phyloP scores from a whole-genome alignment of 805 yeast genomes.

The Limtongia smithiae region DNA sequence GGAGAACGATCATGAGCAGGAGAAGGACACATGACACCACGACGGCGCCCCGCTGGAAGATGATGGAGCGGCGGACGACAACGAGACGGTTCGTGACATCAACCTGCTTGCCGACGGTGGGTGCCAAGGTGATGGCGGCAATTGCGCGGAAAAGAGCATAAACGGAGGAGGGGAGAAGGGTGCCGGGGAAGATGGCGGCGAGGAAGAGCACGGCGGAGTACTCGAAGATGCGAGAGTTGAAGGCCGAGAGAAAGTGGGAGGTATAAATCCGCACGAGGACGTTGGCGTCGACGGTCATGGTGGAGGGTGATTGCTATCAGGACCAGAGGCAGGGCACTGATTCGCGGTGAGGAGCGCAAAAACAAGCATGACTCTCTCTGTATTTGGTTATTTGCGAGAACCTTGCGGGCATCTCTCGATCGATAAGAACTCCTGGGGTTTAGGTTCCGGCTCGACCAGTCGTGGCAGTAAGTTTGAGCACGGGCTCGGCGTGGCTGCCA shows the following conservation, averaged over 20 bases:
- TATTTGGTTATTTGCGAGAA: too few relatives aligned
- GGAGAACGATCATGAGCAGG: conserved; percentile 22
- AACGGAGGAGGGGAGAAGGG: conserved; percentile 39
- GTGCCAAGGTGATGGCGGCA: conserved; percentile 36
- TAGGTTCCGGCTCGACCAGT: too few relatives aligned
- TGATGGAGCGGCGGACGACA: conserved; percentile 39
- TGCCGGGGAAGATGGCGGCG: conserved; percentile 38
- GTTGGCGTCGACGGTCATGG: conserved; percentile 8
- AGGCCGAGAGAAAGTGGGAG: conserved; percentile 41
- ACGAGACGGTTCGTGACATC: conserved; percentile 35
- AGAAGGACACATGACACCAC: conserved; percentile 32
- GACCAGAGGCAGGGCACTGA: too few relatives aligned
- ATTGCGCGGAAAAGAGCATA: conserved; percentile 38
- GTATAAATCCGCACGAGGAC: conserved; percentile 23
- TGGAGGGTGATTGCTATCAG: not conserved
- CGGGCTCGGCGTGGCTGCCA: too few relatives aligned
- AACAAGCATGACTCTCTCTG: too few relatives aligned
- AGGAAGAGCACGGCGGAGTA: conserved; percentile 41
- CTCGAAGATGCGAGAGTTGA: conserved; percentile 44
- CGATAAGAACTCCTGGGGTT: too few relatives aligned
- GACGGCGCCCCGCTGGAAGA: conserved; percentile 37
- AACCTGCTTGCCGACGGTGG: conserved; percentile 35
- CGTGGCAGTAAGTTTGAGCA: too few relatives aligned
- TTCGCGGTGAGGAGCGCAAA: too few relatives aligned
- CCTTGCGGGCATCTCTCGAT: too few relatives aligned